Conservation (phyloP, 805 yeast species). For the Hanseniaspora hatyaiensis region DNA sequence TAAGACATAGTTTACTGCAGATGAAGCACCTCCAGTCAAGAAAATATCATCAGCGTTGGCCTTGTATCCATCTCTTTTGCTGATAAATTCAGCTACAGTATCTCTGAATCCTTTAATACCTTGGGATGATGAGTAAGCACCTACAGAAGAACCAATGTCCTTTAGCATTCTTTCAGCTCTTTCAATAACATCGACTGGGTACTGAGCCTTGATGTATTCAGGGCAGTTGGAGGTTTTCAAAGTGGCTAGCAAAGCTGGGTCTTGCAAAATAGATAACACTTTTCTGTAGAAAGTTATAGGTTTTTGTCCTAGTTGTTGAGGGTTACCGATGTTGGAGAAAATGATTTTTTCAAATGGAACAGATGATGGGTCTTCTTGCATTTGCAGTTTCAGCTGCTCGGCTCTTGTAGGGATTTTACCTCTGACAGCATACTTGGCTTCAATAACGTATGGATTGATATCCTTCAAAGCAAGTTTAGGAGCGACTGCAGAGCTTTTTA, state of each 20-base stretch:
- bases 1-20: constrained; percentile 74
- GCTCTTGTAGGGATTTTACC: constrained; percentile 91
- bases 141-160: constrained; percentile 63
- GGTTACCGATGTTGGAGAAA: constrained; percentile 92
- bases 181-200: constrained; percentile 56
- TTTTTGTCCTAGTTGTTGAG: constrained; percentile 89
- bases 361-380: constrained; percentile 44
- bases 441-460: constrained; percentile 60
- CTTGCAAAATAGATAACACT: constrained; percentile 73
- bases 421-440: constrained; percentile 92
- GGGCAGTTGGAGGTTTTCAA: constrained; percentile 25
- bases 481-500: constrained; percentile 24
- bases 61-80: constrained; percentile 61
- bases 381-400: constrained; percentile 57
- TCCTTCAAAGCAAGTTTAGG: constrained; percentile 36
- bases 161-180: constrained; percentile 55
- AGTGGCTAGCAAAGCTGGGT: constrained; percentile 50
- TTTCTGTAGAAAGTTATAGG: constrained; percentile 95
- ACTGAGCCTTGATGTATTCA: constrained; percentile 23
- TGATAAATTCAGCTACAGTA: constrained; percentile 70
- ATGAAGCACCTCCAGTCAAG: constrained; percentile 88
- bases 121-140: constrained; percentile 91
- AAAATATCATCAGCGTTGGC: constrained; percentile 64
- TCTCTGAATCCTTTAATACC: constrained; percentile 66
- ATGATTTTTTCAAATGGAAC: constrained; percentile 70